These are phyloP conservation scores for Licmophora abbreviata DNA, from an alignment of 108 stramenopile species.

Conservation along the genomic window DNA sequence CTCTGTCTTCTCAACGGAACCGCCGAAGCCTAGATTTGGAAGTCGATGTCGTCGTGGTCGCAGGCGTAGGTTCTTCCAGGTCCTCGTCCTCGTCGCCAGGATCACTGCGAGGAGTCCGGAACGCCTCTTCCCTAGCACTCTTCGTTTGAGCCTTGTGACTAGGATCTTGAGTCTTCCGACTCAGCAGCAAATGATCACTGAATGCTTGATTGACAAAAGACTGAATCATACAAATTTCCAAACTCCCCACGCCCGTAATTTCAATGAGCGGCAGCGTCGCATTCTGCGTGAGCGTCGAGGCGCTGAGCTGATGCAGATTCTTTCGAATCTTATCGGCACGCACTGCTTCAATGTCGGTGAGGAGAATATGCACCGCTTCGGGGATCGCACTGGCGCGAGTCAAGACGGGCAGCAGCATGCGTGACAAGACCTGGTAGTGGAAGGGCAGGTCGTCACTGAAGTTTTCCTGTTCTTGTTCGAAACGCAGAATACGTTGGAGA, in stretches of 20 bases:
- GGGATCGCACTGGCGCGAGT: constrained; percentile 17
- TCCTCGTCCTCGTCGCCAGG: too few species aligned
- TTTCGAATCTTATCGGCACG: constrained; percentile 69
- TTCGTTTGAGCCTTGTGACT: background rate
- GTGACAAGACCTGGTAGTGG: constrained; percentile 65
- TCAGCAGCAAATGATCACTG: constrained; percentile 9
- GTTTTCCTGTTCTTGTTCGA: constrained; percentile 48
- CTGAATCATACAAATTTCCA: constrained; percentile 61
- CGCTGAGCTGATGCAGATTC: constrained; percentile 59
- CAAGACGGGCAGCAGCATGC: constrained; percentile 32
- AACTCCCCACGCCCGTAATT: constrained; percentile 67
- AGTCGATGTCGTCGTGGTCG: too few species aligned
- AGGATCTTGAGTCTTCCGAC: background rate
- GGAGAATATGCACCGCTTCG: constrained; percentile 24
- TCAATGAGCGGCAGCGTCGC: constrained; percentile 26
- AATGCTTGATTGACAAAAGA: constrained; percentile 54
- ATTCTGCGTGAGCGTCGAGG: constrained; percentile 19
- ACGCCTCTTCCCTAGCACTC: too few species aligned
- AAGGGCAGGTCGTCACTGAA: constrained; percentile 55
- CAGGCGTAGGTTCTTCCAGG: too few species aligned
- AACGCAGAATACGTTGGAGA: constrained; percentile 38
- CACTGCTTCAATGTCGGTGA: constrained; percentile 62
- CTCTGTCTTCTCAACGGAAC: too few species aligned
- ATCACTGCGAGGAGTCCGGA: too few species aligned
- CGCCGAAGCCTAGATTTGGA: too few species aligned